phyloP scores from a whole-genome alignment of 257 asterid species.

The Solanum tacnaense region DNA sequence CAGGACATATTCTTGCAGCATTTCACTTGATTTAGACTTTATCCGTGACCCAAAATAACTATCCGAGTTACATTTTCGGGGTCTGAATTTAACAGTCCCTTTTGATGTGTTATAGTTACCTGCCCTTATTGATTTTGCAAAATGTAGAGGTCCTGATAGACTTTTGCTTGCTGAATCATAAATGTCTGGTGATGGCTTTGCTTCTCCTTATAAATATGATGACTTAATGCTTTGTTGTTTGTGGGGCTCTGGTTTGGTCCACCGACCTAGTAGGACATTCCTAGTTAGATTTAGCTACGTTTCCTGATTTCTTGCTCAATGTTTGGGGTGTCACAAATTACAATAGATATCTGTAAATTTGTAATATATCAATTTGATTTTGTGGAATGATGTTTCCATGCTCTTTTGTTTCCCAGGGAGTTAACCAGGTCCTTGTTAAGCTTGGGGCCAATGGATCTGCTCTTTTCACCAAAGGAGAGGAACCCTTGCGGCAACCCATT shows the following conservation, averaged over 20 bases:
- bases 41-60: not conserved
- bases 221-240: not conserved
- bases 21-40: not conserved
- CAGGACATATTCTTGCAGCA: not conserved
- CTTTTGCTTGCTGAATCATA: not conserved
- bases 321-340: not conserved
- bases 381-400: not conserved
- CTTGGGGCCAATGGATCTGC: constrained; percentile 83
- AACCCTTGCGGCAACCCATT: constrained; percentile 61
- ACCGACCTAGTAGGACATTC: not conserved
- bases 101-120: not conserved
- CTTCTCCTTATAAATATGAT: not conserved
- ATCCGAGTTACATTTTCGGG: not conserved
- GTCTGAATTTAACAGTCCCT: not conserved
- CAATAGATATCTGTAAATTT: not conserved
- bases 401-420: constrained; percentile 51
- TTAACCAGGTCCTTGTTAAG: constrained; percentile 77
- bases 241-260: not conserved
- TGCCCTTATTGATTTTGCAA: not conserved
- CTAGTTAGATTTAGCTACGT: not conserved
- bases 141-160: not conserved
- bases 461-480: constrained; percentile 70
- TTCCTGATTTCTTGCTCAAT: not conserved
- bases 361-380: not conserved
- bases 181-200: not conserved